phyloP scores from a whole-genome alignment of 441 rosid species.

The Eruca vesicaria region DNA sequence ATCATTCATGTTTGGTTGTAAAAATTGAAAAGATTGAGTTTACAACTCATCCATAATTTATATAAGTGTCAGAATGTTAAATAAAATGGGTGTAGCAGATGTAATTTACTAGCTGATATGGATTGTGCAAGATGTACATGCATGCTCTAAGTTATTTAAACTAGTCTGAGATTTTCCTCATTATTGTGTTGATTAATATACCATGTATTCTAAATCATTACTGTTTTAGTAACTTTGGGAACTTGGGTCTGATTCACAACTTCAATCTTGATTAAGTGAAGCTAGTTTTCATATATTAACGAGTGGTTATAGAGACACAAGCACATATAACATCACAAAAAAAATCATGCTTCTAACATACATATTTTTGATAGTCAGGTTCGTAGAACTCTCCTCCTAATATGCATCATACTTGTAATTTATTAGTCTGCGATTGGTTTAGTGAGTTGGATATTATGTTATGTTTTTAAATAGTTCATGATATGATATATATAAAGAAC shows the following conservation, averaged over 20 bases:
- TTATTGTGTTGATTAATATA: neutral
- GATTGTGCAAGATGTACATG: too few species aligned
- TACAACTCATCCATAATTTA: too few species aligned
- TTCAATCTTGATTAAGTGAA: slow-evolving; percentile 1
- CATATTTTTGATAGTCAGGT: slow-evolving; percentile 57
- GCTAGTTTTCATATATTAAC: neutral
- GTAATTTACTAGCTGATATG: too few species aligned
- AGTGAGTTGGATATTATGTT: slow-evolving; percentile 17
- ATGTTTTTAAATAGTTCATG: slow-evolving; percentile 6
- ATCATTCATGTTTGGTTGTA: neutral
- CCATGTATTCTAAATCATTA: neutral
- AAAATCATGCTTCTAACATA: slow-evolving; percentile 15
- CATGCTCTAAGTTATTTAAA: too few species aligned
- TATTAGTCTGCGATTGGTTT: slow-evolving; percentile 23
- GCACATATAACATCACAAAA: slow-evolving; percentile 17
- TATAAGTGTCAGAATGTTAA: too few species aligned
- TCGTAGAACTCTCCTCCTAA: slow-evolving; percentile 82
- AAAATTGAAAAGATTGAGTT: neutral
- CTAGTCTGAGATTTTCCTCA: neutral
- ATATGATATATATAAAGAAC: slow-evolving; percentile 12
- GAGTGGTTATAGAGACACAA: slow-evolving; percentile 7
- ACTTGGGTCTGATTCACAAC: neutral
- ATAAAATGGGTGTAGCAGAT: neutral
- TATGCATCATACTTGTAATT: too few species aligned
- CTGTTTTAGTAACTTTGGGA: neutral